Percentiles rank a stretch among this genome's conserved stretches.
These are phyloP conservation scores for Aristolochia contorta DNA, from an alignment of 164 flowering plant genomes.

Conservation along the genomic window DNA sequence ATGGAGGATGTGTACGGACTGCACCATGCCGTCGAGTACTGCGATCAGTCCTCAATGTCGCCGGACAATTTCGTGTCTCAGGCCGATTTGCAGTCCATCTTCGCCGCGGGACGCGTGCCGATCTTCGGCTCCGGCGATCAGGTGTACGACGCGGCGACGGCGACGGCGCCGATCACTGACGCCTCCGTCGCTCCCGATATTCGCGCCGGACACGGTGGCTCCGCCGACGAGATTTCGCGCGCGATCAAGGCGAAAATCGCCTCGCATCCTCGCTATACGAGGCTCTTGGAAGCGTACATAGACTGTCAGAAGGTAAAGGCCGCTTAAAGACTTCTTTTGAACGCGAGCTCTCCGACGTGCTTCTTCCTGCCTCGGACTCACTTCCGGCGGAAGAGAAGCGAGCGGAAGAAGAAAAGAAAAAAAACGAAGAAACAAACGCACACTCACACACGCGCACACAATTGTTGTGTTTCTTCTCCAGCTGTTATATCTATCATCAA, in stretches of 20 bases:
- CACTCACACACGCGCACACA: too few species aligned
- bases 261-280: slow-evolving; percentile 82
- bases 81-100: slow-evolving; percentile 10
- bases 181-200: slow-evolving; percentile 24
- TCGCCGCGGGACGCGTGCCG: slow-evolving; percentile 22
- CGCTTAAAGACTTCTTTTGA: slow-evolving; percentile 9
- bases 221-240: slow-evolving; percentile 10
- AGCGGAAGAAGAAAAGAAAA: too few species aligned
- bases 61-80: slow-evolving; percentile 38
- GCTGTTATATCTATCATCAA: too few species aligned
- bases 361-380: too few species aligned
- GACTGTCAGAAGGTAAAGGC: slow-evolving; percentile 80
- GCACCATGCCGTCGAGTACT: slow-evolving; percentile 27
- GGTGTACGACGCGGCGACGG: slow-evolving; percentile 7
- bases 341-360: too few species aligned
- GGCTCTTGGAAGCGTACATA: slow-evolving; percentile 67
- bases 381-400: too few species aligned
- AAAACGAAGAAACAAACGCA: too few species aligned
- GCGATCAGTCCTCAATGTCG: slow-evolving; percentile 34
- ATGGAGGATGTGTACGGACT: slow-evolving; percentile 67
- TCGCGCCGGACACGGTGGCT: slow-evolving; percentile 11
- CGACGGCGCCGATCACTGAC: slow-evolving; percentile 12
- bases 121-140: slow-evolving; percentile 44
- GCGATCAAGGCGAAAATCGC: slow-evolving; percentile 72
- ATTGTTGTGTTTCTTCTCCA: too few species aligned